phyloP scores from a whole-genome alignment of 208 protist species.

The Trypanosoma scelopori region DNA sequence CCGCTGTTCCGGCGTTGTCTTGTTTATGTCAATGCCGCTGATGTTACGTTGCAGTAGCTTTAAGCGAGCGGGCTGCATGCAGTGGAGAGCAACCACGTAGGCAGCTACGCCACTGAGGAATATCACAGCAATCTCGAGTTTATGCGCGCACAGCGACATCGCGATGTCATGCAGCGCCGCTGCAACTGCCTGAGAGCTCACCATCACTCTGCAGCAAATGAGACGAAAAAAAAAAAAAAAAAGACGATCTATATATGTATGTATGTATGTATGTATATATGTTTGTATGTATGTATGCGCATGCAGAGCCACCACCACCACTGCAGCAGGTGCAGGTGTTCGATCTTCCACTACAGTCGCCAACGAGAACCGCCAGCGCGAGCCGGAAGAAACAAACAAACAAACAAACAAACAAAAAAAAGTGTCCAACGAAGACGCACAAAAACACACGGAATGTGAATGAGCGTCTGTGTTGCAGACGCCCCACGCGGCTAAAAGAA shows the following conservation, averaged over 20 bases:
- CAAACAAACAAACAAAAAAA: no score
- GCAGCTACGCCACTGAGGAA: slow-evolving; percentile 54
- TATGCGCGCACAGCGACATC: slow-evolving; percentile 38
- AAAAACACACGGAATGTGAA: no score
- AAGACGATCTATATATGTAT: no score
- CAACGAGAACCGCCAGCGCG: background rate
- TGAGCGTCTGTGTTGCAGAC: no score
- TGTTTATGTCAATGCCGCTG: slow-evolving; percentile 96
- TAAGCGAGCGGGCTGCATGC: slow-evolving; percentile 55
- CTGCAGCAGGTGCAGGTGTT: no score
- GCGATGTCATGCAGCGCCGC: slow-evolving; percentile 17
- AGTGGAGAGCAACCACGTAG: slow-evolving; percentile 59
- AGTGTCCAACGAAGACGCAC: no score
- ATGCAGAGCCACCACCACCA: background rate
- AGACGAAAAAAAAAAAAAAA: background rate
- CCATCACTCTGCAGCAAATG: background rate
- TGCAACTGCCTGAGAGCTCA: background rate
- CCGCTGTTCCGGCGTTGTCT: slow-evolving; percentile 75
- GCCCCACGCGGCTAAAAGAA: no score
- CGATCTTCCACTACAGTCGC: no score
- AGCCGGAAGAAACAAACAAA: background rate
- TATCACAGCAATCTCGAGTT: slow-evolving; percentile 46
- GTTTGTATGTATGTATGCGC: no score
- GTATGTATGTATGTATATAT: no score
- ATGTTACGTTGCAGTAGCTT: slow-evolving; percentile 84